These are phyloP conservation scores for Talaromyces sp. DNA, from an alignment of 2,329 filamentous ascomycete genomes.

Conservation along the genomic window DNA sequence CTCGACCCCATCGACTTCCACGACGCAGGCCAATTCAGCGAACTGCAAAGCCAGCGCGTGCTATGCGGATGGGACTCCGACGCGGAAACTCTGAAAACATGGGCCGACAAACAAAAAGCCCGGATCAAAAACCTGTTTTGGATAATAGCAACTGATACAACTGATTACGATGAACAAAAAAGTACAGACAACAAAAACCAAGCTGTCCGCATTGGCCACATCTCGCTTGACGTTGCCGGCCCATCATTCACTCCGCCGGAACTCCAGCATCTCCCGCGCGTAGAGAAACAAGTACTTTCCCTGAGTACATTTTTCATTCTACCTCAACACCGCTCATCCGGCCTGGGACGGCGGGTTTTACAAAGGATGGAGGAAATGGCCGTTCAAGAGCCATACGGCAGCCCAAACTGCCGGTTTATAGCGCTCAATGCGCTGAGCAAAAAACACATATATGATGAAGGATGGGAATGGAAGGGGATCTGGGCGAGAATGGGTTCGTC, in stretches of 20 bases:
- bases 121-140: slow-evolving; percentile 17
- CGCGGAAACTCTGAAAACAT: slow-evolving; percentile 9
- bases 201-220: slow-evolving; percentile 18
- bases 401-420: slow-evolving; percentile 15
- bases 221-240: slow-evolving; percentile 19
- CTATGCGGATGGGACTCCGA: slow-evolving; percentile 18
- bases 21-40: slow-evolving; percentile 12
- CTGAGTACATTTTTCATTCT: slow-evolving; percentile 22
- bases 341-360: slow-evolving; percentile 17
- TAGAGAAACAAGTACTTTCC: slow-evolving; percentile 7
- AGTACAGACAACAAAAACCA: background rate
- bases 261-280: background rate
- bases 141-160: slow-evolving; percentile 12
- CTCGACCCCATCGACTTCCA: slow-evolving; percentile 10
- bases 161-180: background rate
- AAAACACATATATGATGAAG: slow-evolving; percentile 17
- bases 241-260: background rate
- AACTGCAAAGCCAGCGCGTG: slow-evolving; percentile 15
- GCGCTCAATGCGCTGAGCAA: slow-evolving; percentile 16
- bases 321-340: slow-evolving; percentile 14
- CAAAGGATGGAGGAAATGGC: slow-evolving; percentile 14
- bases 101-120: slow-evolving; percentile 11
- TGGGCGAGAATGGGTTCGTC: slow-evolving; percentile 10
- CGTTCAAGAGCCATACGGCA: slow-evolving; percentile 13
- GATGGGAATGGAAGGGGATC: slow-evolving; percentile 9